Evolutionary conservation across 129 eudicot genomes (phyloP).

Genomic region (Logfia minima): DNA sequence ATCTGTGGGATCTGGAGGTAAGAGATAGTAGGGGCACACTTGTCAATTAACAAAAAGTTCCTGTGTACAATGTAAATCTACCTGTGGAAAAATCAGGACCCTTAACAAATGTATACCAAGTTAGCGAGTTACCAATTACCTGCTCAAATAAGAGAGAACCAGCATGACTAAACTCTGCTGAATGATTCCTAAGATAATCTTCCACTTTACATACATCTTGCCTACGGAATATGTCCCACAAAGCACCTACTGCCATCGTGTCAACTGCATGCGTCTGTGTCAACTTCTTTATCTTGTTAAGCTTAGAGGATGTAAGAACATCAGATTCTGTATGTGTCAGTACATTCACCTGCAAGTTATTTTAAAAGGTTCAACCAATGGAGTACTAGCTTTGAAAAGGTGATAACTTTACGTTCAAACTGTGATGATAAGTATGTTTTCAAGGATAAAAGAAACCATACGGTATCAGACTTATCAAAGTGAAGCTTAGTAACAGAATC

Average conservation of each 20-base stretch:
- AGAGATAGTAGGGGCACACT: too few species aligned
- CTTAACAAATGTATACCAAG: neutral
- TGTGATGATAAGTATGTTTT: neutral
- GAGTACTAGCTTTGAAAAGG: neutral
- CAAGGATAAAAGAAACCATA: slow-evolving; percentile 23
- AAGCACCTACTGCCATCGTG: slow-evolving; percentile 35
- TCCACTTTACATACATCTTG: slow-evolving; percentile 43
- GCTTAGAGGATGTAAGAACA: neutral
- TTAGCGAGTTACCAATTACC: slow-evolving; percentile 19
- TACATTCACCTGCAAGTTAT: slow-evolving; percentile 43
- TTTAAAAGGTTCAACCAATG: neutral
- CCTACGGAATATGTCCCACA: slow-evolving; percentile 58
- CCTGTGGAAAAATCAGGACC: too few species aligned
- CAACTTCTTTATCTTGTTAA: slow-evolving; percentile 7
- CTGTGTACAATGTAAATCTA: too few species aligned
- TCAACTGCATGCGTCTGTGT: slow-evolving; percentile 24
- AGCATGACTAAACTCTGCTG: slow-evolving; percentile 39
- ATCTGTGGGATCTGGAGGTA: too few species aligned
- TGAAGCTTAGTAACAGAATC: slow-evolving; percentile 62
- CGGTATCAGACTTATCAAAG: slow-evolving; percentile 59
- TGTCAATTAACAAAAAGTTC: too few species aligned
- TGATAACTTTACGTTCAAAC: slow-evolving; percentile 2
- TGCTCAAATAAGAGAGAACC: slow-evolving; percentile 32
- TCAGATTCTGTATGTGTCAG: slow-evolving; percentile 46
- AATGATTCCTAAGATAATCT: slow-evolving; percentile 38